Conservation (phyloP, 2,329 filamentous ascomycete species). For the Scortechinia acanthostroma region DNA sequence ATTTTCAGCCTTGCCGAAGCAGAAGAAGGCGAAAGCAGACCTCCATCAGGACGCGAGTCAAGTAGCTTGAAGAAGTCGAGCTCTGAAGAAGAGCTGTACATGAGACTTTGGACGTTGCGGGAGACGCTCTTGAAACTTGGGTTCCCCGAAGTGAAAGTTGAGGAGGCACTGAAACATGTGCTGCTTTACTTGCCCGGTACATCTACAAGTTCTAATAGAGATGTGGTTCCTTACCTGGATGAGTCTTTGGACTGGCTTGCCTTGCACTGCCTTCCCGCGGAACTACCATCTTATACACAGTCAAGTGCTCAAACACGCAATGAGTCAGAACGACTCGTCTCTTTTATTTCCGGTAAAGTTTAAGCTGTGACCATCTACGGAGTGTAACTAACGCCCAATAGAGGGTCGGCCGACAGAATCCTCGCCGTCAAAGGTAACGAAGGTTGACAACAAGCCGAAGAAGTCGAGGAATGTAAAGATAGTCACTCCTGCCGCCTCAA, state of each 20-base stretch:
- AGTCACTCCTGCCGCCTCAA: neutral
- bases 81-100: slow-evolving; percentile 71
- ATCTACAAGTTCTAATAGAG: slow-evolving; percentile 39
- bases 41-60: slow-evolving; percentile 12
- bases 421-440: too few relatives aligned
- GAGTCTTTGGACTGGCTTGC: slow-evolving; percentile 87
- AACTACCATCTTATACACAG: slow-evolving; percentile 69
- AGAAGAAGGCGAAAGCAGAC: slow-evolving; percentile 51
- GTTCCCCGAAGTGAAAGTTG: slow-evolving; percentile 58
- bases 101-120: slow-evolving; percentile 79
- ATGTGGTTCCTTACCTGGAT: slow-evolving; percentile 76
- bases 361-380: too few relatives aligned
- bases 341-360: neutral
- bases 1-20: slow-evolving; percentile 68
- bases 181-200: slow-evolving; percentile 62
- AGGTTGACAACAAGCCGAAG: too few relatives aligned
- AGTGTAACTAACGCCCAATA: too few relatives aligned
- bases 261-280: slow-evolving; percentile 54
- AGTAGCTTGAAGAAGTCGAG: slow-evolving; percentile 49
- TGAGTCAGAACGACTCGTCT: slow-evolving; percentile 12
- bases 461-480: too few relatives aligned
- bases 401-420: too few relatives aligned
- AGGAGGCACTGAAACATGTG: slow-evolving; percentile 57
- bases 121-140: slow-evolving; percentile 63
- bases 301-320: slow-evolving; percentile 28